Base-by-base conservation (phyloP, 1,139 yeast species). In the Nakaseomyces kungkrabaensis region DNA sequence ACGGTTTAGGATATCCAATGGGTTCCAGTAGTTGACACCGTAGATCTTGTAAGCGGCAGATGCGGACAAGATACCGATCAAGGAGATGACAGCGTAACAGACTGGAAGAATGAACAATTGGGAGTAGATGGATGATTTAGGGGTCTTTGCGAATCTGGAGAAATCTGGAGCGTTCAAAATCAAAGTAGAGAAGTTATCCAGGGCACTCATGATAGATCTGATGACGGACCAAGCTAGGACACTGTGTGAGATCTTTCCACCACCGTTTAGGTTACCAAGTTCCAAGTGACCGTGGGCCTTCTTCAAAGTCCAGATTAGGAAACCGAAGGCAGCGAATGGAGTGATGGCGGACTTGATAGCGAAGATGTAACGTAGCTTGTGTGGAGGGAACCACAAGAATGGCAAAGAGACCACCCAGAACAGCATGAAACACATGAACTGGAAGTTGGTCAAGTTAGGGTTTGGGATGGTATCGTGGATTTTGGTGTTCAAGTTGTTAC, bases 161-260 rank as follows among this genome's bases (percentile, higher is more conserved):
- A 87, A 88, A 73, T 89, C 97, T 0, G 96, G 95, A n/a, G 94
- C 85, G 68, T 88, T 89, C 56, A 85, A 77, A 62, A 88, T 84
- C 59, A 88, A 75, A 4, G 96, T 86, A 4, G 95, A 92, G 61
- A 88, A 87, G 69, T 85, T 85, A 41, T 94, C 88, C 56, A 88
- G 71, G 43, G 89, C 75, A 68, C 82, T 82, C 90, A 88, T 84
- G 37, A 82, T 73, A 10, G 89, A 77, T 59, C 76, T 76, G 51
- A 88, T 78, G 65, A 87, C 85, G 1, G 85, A 85, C 96, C 96
- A 88, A 33, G 81, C 90, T 51, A 83, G 75, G 0, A 69, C 81
- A 3, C 82, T 71, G 3, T 32, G 43, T 6, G 46, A 42, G 43
- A 57, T 45, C 3, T 45, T 40, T 6, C 47, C 40, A 7, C 40